These are phyloP conservation scores for Cystobasidium sp. DNA, from an alignment of 1,284 basidiomycete species.

Conservation along the genomic window DNA sequence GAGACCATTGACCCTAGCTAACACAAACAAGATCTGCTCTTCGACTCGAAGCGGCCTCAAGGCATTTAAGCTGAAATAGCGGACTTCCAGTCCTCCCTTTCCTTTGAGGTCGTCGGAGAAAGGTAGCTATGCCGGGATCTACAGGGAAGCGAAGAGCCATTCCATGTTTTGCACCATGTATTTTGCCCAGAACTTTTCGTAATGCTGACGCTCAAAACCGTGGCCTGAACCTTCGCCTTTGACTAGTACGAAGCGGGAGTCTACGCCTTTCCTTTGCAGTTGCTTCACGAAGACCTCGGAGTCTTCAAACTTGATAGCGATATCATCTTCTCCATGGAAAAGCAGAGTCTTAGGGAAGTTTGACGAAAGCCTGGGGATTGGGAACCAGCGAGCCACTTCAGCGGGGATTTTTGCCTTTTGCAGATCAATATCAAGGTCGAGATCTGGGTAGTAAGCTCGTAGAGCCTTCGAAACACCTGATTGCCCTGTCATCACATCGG, in stretches of 20 bases:
- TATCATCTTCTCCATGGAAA: slow-evolving; percentile 36
- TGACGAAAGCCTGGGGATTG: slow-evolving; percentile 7
- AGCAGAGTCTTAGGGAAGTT: slow-evolving; percentile 32
- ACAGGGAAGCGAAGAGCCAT: slow-evolving; percentile 18
- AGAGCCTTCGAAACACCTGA: neutral
- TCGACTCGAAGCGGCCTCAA: no score
- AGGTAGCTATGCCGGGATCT: neutral
- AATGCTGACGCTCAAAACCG: slow-evolving; percentile 15
- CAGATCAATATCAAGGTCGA: slow-evolving; percentile 14
- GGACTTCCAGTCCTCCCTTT: no score
- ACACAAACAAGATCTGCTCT: no score
- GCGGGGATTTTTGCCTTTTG: slow-evolving; percentile 22
- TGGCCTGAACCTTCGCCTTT: slow-evolving; percentile 15
- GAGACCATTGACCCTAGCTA: no score
- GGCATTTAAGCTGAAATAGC: no score
- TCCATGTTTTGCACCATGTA: slow-evolving; percentile 13
- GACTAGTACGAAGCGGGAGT: slow-evolving; percentile 1
- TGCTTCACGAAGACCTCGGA: slow-evolving; percentile 16
- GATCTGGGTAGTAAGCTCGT: neutral
- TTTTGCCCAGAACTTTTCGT: slow-evolving; percentile 7
- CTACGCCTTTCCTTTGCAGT: neutral
- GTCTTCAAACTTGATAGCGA: slow-evolving; percentile 30
- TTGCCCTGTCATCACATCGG: slow-evolving; percentile 1
- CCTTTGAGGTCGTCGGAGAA: neutral
- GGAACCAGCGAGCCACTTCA: slow-evolving; percentile 8